Conservation (phyloP, 2,329 filamentous ascomycete species). For the Metarhizium humberi region DNA sequence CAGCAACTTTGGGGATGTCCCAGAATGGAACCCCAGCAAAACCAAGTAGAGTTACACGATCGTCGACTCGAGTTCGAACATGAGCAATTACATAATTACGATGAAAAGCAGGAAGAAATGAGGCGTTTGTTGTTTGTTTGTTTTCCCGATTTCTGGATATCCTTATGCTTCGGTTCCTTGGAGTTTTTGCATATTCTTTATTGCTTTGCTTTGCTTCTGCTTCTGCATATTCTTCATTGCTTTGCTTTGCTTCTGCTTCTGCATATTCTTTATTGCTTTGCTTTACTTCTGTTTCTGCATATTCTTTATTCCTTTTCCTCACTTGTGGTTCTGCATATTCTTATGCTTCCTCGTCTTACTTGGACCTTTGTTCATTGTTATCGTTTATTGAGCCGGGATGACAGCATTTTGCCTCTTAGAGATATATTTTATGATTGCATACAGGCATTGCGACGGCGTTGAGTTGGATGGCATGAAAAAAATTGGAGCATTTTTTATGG, state of each 20-base stretch:
- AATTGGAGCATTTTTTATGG: not conserved
- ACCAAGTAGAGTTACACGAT: slow-evolving; percentile 20
- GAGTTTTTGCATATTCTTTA: not conserved
- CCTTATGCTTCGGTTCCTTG: too few species aligned
- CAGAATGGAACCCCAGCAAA: slow-evolving; percentile 26
- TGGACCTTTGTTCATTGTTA: not conserved
- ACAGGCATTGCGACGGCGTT: slow-evolving; percentile 3
- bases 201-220: not conserved
- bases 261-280: not conserved
- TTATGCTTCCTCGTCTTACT: not conserved
- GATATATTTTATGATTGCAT: not conserved
- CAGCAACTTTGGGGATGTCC: slow-evolving; percentile 23
- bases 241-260: not conserved
- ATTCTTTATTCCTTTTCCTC: not conserved
- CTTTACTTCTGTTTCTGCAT: too few species aligned
- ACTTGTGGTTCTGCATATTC: not conserved
- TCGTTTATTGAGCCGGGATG: not conserved
- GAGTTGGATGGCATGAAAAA: not conserved
- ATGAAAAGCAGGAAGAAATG: not conserved
- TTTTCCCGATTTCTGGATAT: too few species aligned
- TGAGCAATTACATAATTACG: not conserved
- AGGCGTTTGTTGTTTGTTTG: not conserved
- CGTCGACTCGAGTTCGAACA: slow-evolving; percentile 9
- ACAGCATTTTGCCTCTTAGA: not conserved
- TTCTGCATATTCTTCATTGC: not conserved